Evolutionary conservation across 441 rosid genomes (phyloP), one percentile per base, ranked within the genome.

Genomic region (Bocquillonia castaneifolia): DNA sequence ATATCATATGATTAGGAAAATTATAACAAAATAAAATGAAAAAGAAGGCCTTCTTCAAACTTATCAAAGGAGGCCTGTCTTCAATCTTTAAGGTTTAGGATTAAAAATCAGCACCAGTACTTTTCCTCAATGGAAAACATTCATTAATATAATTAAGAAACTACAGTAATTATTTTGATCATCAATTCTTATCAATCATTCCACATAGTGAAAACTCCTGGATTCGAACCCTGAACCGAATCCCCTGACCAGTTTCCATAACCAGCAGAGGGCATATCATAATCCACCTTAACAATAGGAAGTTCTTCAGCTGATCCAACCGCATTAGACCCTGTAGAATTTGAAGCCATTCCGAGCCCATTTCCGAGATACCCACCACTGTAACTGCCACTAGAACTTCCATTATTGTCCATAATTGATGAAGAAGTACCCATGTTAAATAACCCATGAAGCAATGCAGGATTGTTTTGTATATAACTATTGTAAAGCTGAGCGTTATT

Each of bases 191-290:
- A 1, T 1, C 72, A 89, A 45, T 85, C 95, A 62, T 88, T 91
- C 97, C 98, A 93, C 95, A 85, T 93, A 25, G 98, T 83, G 56
- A 89, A 93, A 65, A 83, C 82, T 10, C 87, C 87, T 8, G 90
- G 80, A 78, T 88, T 93, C 15, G 94, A 78, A 9, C 94, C 97
- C 39, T 83, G 89, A 71, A 76, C 89, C 17, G 96, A 77, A 10
- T 88, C 92, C 3, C 83, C 82, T 0, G 85, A 81, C 96, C 98
- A 89, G 68, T 76, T 85, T 6, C 85, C 88, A 18, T 87, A 93
- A 13, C 88, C 90, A 1, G 78, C 83, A 1, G 72, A 23, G 34
- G 86, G 85, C 96, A 86, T 82, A 62, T 93, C 97, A 59, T 93
- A 93, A 74, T 93, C 96, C 2, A 89, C 93, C 80, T 93, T 93